Evolutionary conservation across 2,329 filamentous ascomycete species (phyloP).

Genomic region (Neoscytalidium dimidiatum): DNA sequence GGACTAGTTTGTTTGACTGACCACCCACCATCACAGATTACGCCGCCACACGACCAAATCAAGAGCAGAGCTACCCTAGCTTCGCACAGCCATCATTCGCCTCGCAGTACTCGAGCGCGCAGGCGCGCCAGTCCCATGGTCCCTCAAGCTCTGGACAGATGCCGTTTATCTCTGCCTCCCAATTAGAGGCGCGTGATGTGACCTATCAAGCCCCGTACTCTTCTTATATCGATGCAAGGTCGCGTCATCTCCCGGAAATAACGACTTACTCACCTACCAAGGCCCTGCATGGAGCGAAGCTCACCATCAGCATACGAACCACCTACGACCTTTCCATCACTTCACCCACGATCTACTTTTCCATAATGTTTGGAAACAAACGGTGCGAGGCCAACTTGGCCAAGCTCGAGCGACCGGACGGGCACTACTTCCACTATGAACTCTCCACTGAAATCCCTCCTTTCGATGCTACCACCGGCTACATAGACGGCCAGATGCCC

Average conservation of each 20-base stretch:
- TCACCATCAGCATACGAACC: conserved; percentile 73
- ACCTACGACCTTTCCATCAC: conserved; percentile 68
- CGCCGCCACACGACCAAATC: conserved; percentile 62
- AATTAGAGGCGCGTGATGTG: conserved; percentile 53
- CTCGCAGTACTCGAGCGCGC: conserved; percentile 51
- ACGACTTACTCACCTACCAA: conserved; percentile 69
- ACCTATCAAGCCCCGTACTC: conserved; percentile 50
- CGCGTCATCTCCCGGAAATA: conserved; percentile 61
- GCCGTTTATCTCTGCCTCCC: conserved; percentile 42
- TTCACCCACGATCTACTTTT: conserved; percentile 57
- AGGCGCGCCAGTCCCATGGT: conserved; percentile 53
- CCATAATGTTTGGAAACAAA: conserved; percentile 76
- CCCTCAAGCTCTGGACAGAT: conserved; percentile 44
- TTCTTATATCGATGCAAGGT: conserved; percentile 56
- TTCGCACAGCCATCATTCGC: conserved; percentile 53
- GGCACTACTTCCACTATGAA: conserved; percentile 66
- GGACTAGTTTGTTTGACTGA: conserved; percentile 44
- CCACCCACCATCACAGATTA: conserved; percentile 54
- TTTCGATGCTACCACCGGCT: conserved; percentile 60
- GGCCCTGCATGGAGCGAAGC: conserved; percentile 65
- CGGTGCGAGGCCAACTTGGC: conserved; percentile 68
- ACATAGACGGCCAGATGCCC: conserved; percentile 57
- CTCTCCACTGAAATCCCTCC: conserved; percentile 73
- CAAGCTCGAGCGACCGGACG: conserved; percentile 58
- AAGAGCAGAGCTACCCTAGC: conserved; percentile 52